Evolutionary conservation across 768 basidiomycete species (phyloP).

Genomic region (Peribolospora kevripleyi): DNA sequence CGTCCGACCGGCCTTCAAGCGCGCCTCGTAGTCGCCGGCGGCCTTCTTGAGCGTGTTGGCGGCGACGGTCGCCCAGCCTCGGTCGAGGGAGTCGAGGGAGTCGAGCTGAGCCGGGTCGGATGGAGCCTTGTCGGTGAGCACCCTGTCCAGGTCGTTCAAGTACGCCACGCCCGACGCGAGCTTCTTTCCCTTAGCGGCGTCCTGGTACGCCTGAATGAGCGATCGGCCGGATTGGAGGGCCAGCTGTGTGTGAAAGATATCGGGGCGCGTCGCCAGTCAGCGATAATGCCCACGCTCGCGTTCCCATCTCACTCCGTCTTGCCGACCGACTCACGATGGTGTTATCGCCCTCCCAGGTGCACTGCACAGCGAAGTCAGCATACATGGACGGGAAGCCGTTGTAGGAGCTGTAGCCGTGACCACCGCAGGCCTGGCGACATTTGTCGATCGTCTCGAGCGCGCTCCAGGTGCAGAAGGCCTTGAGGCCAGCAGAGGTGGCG

Average conservation of each 20-base stretch:
- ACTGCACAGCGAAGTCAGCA: conserved; percentile 23
- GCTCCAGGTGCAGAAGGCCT: conserved; percentile 26
- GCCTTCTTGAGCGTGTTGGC: conserved; percentile 23
- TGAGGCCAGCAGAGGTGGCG: conserved; percentile 24
- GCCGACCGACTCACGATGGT: conserved; percentile 13
- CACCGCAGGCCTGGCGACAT: conserved; percentile 23
- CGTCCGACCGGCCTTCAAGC: conserved; percentile 17
- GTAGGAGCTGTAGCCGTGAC: conserved; percentile 24
- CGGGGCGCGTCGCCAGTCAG: neutral
- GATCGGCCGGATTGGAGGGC: conserved; percentile 13
- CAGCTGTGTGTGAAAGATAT: neutral
- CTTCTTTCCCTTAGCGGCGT: conserved; percentile 19
- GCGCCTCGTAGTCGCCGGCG: conserved; percentile 17
- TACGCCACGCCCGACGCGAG: conserved; percentile 23
- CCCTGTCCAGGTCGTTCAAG: conserved; percentile 16
- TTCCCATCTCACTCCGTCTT: neutral
- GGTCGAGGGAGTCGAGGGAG: conserved; percentile 18
- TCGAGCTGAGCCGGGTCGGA: conserved; percentile 12
- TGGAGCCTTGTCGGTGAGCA: conserved; percentile 16
- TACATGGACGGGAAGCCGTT: conserved; percentile 17
- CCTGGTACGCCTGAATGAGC: conserved; percentile 12
- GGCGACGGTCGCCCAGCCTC: conserved; percentile 21
- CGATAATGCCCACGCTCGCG: conserved; percentile 1
- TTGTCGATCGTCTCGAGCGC: conserved; percentile 25
- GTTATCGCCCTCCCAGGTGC: conserved; percentile 25